phyloP scores from a whole-genome alignment of 1,284 basidiomycete species.

The Exsudoporus floridanus region DNA sequence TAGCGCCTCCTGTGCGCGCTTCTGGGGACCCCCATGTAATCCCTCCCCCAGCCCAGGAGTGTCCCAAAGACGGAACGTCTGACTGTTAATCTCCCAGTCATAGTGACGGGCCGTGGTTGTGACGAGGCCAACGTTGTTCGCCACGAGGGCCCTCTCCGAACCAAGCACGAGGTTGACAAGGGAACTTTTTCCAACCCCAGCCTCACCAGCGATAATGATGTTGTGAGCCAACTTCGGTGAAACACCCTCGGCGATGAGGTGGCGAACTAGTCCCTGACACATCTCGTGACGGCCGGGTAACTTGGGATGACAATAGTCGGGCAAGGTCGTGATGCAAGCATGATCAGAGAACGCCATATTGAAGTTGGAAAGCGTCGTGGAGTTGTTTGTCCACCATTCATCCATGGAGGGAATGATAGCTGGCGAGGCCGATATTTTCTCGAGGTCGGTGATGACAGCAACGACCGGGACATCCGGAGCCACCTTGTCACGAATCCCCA shows the following conservation, averaged over 20 bases:
- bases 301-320: slow-evolving; percentile 28
- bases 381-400: slow-evolving; percentile 35
- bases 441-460: slow-evolving; percentile 37
- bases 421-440: slow-evolving; percentile 26
- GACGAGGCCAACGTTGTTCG: slow-evolving; percentile 24
- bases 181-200: slow-evolving; percentile 33
- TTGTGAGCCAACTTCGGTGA: slow-evolving; percentile 29
- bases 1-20: slow-evolving; percentile 20
- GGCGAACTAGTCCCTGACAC: slow-evolving; percentile 23
- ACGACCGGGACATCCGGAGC: slow-evolving; percentile 25
- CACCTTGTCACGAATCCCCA: slow-evolving; percentile 23
- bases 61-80: slow-evolving; percentile 26
- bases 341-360: slow-evolving; percentile 29
- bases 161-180: slow-evolving; percentile 31
- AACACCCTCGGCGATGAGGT: slow-evolving; percentile 22
- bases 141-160: slow-evolving; percentile 16
- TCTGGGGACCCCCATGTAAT: slow-evolving; percentile 16
- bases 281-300: slow-evolving; percentile 21
- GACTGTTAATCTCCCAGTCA: slow-evolving; percentile 16
- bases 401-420: slow-evolving; percentile 32
- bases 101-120: slow-evolving; percentile 17
- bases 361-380: slow-evolving; percentile 11
- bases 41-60: slow-evolving; percentile 25
- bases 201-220: slow-evolving; percentile 29
- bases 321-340: slow-evolving; percentile 34